Conservation (phyloP, 2,329 filamentous ascomycete species). For the Aspergillus aculeatinus region DNA sequence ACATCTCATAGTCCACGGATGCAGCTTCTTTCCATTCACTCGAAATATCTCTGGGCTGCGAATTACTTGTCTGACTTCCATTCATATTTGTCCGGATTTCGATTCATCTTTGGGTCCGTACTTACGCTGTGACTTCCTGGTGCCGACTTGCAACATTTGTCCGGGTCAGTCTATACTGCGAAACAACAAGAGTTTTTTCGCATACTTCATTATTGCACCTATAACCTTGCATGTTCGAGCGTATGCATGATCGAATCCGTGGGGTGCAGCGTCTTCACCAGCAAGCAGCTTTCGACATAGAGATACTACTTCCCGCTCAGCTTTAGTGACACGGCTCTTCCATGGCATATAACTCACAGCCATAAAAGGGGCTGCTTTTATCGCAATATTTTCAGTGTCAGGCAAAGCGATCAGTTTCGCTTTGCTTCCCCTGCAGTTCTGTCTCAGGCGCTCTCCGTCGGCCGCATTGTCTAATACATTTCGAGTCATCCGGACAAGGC, state of each 20-base stretch:
- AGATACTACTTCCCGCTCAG: not conserved
- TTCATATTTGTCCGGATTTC: not conserved
- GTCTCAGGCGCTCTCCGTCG: not conserved
- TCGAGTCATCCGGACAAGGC: constrained; percentile 17
- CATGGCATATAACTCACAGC: not conserved
- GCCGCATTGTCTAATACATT: not conserved
- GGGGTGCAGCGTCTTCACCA: not conserved
- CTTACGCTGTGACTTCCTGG: not conserved
- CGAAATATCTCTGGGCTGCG: not conserved
- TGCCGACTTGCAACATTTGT: not conserved
- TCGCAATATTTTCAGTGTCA: not conserved
- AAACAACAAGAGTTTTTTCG: not conserved
- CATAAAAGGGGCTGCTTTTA: not conserved
- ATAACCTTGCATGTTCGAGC: not conserved
- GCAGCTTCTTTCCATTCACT: not conserved
- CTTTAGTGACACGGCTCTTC: not conserved
- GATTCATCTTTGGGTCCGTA: not conserved
- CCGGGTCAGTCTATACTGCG: not conserved
- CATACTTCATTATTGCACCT: not conserved
- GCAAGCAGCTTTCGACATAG: not conserved
- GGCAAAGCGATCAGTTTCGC: not conserved
- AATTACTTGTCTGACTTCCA: not conserved
- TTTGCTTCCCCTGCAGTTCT: not conserved
- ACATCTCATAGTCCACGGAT: not conserved
- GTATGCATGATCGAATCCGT: not conserved